Base-by-base conservation (phyloP, 768 basidiomycete genomes). In the Neoboletus magnificus region DNA sequence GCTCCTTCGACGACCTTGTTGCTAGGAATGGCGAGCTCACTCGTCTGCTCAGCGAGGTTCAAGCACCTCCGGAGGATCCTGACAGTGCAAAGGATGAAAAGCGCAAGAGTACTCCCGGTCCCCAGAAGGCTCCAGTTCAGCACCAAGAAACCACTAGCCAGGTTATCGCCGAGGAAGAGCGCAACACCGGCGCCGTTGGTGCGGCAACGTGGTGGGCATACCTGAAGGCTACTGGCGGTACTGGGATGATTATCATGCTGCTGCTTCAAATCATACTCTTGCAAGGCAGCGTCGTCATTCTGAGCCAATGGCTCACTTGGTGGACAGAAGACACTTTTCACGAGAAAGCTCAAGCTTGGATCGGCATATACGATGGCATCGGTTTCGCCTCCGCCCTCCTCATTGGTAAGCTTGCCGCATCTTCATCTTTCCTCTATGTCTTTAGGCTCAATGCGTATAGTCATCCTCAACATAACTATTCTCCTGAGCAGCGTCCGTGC, bases 1-100 rank as follows among this genome's bases (percentile, higher is more conserved):
- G 79, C 23, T 55, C 72, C 18, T 80, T 74, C 55, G 71, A 74
- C 8, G 65, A 74, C 35, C 68, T 79, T 29, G 65, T 77, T 40
- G 23, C 57, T 43, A 52, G 54, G 30, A 58, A 68, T 23, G 69
- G 68, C 35, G 62, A 66, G 29, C 62, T 70, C n/a, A 65, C 59
- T 18, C 62, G 61, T 46, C 55, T 69, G 39, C 61, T 69, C 37
- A 59, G 58, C 44, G 69, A 66, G 2, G 33, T 70, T 23, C 57
- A 55, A 22, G 40, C 57, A 4, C 43, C 56, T 29, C 52, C 50
- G 27, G 56, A 55, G 15, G 58, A 44, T 16, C 37, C 50, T 35
- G 50, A 57, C 13, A 30, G 58, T n/a, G 13, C 40, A 12, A 58
- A 42, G 35, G 61, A 56, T 18, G 64, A 61, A 2, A 66, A 66